phyloP scores from a whole-genome alignment of 176 grass and related monocot species.

The Rhynchospora tenuis region DNA sequence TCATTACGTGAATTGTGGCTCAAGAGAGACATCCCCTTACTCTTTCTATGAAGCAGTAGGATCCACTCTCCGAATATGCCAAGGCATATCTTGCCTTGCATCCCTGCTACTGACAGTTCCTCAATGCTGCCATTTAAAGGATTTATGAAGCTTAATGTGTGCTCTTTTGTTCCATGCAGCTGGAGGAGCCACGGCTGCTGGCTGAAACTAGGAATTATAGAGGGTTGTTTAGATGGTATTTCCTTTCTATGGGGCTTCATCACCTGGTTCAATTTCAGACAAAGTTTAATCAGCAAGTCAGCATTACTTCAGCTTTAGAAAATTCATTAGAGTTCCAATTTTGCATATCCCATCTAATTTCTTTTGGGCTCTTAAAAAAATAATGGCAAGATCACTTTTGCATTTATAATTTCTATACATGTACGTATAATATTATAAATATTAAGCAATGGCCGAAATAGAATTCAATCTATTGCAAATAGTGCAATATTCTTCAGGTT shows the following conservation, averaged over 20 bases:
- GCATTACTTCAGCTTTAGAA: background rate
- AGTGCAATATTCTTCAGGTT: too few relatives aligned
- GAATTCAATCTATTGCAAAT: too few relatives aligned
- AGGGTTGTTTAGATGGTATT: background rate
- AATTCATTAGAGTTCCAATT: background rate
- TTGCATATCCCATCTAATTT: background rate
- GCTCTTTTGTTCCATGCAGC: background rate
- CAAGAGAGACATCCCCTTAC: conserved; percentile 13
- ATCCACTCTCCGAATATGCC: conserved; percentile 2
- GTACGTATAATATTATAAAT: background rate
- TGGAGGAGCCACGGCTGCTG: conserved; percentile 10
- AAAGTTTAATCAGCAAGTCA: background rate
- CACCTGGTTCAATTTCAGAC: background rate
- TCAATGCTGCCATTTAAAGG: background rate
- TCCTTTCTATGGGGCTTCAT: background rate
- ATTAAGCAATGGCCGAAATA: background rate
- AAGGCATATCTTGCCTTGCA: conserved; percentile 7
- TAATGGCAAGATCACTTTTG: background rate
- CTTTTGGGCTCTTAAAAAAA: background rate
- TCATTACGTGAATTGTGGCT: background rate
- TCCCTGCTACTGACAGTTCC: background rate
- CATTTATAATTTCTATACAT: background rate
- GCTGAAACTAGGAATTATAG: background rate
- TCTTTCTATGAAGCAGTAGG: background rate
- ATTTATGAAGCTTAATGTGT: conserved; percentile 1